phyloP scores from a whole-genome alignment of 495 filamentous ascomycete species.

The Cairneyella variabilis region DNA sequence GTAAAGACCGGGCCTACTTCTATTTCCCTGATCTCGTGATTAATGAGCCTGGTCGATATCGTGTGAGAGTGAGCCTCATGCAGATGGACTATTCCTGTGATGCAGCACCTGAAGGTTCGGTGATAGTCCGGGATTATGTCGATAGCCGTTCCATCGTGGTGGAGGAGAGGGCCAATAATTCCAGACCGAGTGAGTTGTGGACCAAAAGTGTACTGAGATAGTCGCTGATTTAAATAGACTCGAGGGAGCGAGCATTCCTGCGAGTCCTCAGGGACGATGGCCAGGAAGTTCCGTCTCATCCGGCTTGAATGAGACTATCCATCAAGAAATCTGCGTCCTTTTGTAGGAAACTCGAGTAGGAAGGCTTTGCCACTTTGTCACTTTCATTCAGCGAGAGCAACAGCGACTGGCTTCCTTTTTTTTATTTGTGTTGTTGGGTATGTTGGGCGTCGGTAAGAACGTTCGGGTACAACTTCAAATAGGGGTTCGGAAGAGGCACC shows the following conservation, averaged over 20 bases:
- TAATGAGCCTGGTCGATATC: slow-evolving; percentile 17
- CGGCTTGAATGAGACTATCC: background rate
- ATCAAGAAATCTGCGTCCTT: too few species aligned
- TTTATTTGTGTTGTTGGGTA: too few species aligned
- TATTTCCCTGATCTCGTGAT: slow-evolving; percentile 24
- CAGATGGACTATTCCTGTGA: slow-evolving; percentile 21
- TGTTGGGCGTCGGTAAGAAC: too few species aligned
- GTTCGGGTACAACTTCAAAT: too few species aligned
- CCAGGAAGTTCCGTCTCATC: slow-evolving; percentile 7
- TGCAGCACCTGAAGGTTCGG: slow-evolving; percentile 9
- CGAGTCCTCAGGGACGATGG: slow-evolving; percentile 20
- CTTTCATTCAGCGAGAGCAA: too few species aligned
- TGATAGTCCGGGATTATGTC: slow-evolving; percentile 15
- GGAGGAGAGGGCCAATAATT: slow-evolving; percentile 5
- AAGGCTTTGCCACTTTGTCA: too few species aligned
- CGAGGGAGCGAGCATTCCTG: slow-evolving; percentile 20
- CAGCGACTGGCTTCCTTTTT: too few species aligned
- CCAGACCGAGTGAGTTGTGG: slow-evolving; percentile 18
- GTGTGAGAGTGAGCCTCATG: slow-evolving; percentile 22
- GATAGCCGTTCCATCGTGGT: slow-evolving; percentile 23
- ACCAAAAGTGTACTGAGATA: background rate
- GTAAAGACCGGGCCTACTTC: slow-evolving; percentile 21
- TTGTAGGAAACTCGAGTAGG: too few species aligned
- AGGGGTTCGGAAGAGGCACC: too few species aligned
- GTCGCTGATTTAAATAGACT: slow-evolving; percentile 7